phyloP scores from a whole-genome alignment of 1,139 yeast genomes.

The Zygoascus sp. region DNA sequence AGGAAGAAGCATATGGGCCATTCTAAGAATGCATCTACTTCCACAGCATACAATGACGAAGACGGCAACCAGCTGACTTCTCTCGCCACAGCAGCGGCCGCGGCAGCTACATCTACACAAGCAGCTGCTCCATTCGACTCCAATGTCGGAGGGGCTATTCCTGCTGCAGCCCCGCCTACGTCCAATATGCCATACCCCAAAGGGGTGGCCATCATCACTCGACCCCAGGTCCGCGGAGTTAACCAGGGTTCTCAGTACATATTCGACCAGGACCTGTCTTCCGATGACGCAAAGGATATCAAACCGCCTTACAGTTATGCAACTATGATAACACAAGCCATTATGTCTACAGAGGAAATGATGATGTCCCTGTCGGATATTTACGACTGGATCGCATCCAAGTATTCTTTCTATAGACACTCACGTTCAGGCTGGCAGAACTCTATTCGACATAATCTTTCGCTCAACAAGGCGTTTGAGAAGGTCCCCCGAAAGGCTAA shows the following conservation, averaged over 20 bases:
- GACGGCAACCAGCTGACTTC: neutral
- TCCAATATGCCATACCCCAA: constrained; percentile 32
- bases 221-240: constrained; percentile 36
- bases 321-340: constrained; percentile 97
- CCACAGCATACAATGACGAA: neutral
- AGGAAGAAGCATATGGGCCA: neutral
- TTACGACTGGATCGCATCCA: constrained; percentile 81
- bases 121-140: neutral
- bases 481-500: constrained; percentile 92
- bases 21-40: neutral
- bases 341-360: constrained; percentile 80
- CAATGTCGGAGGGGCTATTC: neutral
- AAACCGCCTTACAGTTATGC: constrained; percentile 98
- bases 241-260: constrained; percentile 23
- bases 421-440: constrained; percentile 97
- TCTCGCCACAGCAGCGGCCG: constrained; percentile 11
- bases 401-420: constrained; percentile 86
- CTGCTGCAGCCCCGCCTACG: constrained; percentile 1
- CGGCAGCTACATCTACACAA: constrained; percentile 2
- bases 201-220: constrained; percentile 39
- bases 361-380: constrained; percentile 87
- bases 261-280: constrained; percentile 61
- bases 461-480: constrained; percentile 82
- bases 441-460: constrained; percentile 75
- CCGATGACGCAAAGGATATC: constrained; percentile 84